A percentile compares a stretch with the other conserved stretches of the same genome.
These are phyloP conservation scores for Onygenales sp. DNA, from an alignment of 2,329 filamentous ascomycete species.

Conservation along the genomic window DNA sequence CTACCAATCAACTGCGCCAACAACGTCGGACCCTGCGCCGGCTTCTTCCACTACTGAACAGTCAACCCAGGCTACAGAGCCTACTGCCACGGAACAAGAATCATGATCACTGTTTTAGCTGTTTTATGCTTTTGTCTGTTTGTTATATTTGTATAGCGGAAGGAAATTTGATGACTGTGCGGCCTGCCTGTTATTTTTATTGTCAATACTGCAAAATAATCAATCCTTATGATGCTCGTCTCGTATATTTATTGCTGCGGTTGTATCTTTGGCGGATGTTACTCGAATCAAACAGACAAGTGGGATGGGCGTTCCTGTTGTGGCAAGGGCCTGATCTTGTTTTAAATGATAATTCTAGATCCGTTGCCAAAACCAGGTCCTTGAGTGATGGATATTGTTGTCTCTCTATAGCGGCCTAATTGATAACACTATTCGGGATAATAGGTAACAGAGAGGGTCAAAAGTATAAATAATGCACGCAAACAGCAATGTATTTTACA, in stretches of 20 bases:
- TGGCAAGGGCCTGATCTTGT: no score
- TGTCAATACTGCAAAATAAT: not conserved
- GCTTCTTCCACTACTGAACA: conserved; percentile 5
- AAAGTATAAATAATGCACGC: not conserved
- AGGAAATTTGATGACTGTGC: not conserved
- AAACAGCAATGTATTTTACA: no score
- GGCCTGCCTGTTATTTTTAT: not conserved
- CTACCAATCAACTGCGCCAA: conserved; percentile 22
- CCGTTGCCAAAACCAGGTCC: no score
- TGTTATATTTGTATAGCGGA: conserved; percentile 1
- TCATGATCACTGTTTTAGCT: not conserved
- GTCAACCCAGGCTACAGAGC: not conserved
- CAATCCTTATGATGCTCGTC: not conserved
- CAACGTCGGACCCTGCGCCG: conserved; percentile 5
- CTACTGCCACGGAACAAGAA: conserved; percentile 3
- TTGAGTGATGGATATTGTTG: no score
- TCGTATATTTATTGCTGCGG: no score
- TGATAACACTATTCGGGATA: no score
- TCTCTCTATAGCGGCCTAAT: no score
- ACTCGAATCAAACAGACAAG: no score
- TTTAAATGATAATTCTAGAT: no score
- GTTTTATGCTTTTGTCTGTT: not conserved
- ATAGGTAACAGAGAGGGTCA: no score
- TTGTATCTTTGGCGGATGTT: no score
- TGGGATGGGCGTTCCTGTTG: no score